These are phyloP conservation scores for Diaporthe vaccinii DNA, from an alignment of 2,329 filamentous ascomycete genomes.

Conservation along the genomic window DNA sequence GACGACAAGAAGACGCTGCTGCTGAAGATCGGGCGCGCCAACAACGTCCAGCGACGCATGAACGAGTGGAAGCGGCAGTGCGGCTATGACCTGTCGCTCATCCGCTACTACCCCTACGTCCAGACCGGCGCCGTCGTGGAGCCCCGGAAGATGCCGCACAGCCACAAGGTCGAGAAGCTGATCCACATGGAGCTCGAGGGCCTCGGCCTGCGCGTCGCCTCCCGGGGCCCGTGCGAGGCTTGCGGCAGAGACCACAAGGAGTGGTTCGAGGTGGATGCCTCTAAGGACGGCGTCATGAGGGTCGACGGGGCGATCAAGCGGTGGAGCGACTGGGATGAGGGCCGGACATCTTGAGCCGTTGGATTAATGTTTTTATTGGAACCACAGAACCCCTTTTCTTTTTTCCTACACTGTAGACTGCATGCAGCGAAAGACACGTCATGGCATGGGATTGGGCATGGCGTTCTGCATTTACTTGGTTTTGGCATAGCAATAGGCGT, in stretches of 20 bases:
- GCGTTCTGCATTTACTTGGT: slow-evolving; percentile 7
- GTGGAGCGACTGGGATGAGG: slow-evolving; percentile 89
- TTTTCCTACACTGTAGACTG: not conserved
- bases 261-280: slow-evolving; percentile 88
- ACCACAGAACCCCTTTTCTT: not conserved
- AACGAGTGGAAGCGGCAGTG: slow-evolving; percentile 96
- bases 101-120: slow-evolving; percentile 92
- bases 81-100: slow-evolving; percentile 86
- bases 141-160: slow-evolving; percentile 83
- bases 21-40: slow-evolving; percentile 75
- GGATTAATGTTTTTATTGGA: not conserved
- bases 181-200: slow-evolving; percentile 89
- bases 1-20: slow-evolving; percentile 70
- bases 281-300: slow-evolving; percentile 48
- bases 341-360: slow-evolving; percentile 6
- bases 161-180: slow-evolving; percentile 88
- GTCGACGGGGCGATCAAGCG: slow-evolving; percentile 78
- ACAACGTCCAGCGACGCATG: slow-evolving; percentile 90
- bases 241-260: slow-evolving; percentile 91
- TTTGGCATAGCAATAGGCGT: slow-evolving; percentile 32
- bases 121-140: slow-evolving; percentile 56
- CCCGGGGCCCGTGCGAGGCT: slow-evolving; percentile 70
- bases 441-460: not conserved
- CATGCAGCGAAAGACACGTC: slow-evolving; percentile 16
- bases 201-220: slow-evolving; percentile 66